Evolutionary conservation across 169 alveolate species (phyloP).

Genomic region (Cryptosporidium parvum): DNA sequence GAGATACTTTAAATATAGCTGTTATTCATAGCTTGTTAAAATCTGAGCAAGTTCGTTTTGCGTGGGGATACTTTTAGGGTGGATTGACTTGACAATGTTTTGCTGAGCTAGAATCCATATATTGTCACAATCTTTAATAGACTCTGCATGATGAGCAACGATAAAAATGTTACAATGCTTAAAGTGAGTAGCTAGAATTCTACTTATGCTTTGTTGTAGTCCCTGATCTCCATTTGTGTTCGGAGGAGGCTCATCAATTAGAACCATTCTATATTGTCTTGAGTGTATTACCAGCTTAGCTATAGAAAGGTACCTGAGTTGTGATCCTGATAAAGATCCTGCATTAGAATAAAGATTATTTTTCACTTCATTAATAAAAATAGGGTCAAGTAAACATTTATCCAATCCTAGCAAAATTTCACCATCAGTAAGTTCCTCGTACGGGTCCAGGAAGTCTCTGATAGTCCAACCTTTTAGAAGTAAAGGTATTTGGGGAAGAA

Average conservation of each 20-base stretch:
- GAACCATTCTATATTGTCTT: conserved; percentile 79
- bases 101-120: conserved; percentile 52
- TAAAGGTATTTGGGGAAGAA: conserved; percentile 81
- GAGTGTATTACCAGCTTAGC: conserved; percentile 83
- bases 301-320: conserved; percentile 81
- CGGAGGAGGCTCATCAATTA: conserved; percentile 87
- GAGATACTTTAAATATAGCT: not conserved
- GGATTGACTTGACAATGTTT: conserved; percentile 41
- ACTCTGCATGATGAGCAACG: conserved; percentile 69
- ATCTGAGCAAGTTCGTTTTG: conserved; percentile 63
- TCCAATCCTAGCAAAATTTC: conserved; percentile 78
- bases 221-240: conserved; percentile 16
- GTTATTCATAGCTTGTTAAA: conserved; percentile 28
- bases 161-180: conserved; percentile 64
- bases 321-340: conserved; percentile 77
- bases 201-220: conserved; percentile 9
- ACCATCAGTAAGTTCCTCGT: conserved; percentile 74
- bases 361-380: conserved; percentile 11
- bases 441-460: conserved; percentile 80
- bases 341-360: conserved; percentile 54
- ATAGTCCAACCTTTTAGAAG: conserved; percentile 79
- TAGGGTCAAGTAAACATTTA: conserved; percentile 43
- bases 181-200: conserved; percentile 15
- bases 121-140: conserved; percentile 40
- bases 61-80: conserved; percentile 50